phyloP scores from a whole-genome alignment of 1,284 basidiomycete genomes.

The Tilletia setariae region DNA sequence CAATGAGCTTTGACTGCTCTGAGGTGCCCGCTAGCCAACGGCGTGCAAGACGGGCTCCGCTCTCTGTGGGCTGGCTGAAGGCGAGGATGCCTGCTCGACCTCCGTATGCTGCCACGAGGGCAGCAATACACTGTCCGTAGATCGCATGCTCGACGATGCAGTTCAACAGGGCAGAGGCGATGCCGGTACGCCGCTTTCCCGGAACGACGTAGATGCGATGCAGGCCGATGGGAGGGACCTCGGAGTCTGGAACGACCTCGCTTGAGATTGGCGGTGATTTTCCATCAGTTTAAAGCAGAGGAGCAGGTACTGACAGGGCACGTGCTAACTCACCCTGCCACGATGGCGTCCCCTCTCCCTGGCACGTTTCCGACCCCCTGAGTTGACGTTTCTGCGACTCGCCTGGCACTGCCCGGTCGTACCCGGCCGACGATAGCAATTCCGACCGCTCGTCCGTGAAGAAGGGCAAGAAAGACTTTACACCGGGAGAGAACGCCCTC shows the following conservation, averaged over 20 bases:
- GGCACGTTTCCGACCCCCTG: not conserved
- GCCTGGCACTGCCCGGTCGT: conserved; percentile 27
- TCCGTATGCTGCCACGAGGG: conserved; percentile 21
- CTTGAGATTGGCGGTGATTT: conserved; percentile 12
- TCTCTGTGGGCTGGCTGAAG: conserved; percentile 48
- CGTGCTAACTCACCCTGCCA: not conserved
- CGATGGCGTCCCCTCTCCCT: not conserved
- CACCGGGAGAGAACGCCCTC: conserved; percentile 21
- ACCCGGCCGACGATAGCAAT: conserved; percentile 33
- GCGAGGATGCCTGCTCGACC: conserved; percentile 32
- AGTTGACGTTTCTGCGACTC: conserved; percentile 14
- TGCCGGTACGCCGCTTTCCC: conserved; percentile 30
- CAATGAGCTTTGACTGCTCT: conserved; percentile 9
- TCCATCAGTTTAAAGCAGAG: not conserved
- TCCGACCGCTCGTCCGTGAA: conserved; percentile 32
- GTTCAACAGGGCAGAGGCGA: conserved; percentile 36
- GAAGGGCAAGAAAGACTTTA: conserved; percentile 35
- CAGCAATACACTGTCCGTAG: conserved; percentile 32
- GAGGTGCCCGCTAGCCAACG: conserved; percentile 29
- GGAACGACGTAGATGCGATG: conserved; percentile 44
- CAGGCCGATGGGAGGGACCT: conserved; percentile 37
- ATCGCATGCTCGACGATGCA: conserved; percentile 37
- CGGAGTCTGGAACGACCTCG: conserved; percentile 23
- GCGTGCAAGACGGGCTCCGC: conserved; percentile 37
- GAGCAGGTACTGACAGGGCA: too few species aligned